phyloP scores from a whole-genome alignment of 768 basidiomycete species.

The Podaxis sp. region DNA sequence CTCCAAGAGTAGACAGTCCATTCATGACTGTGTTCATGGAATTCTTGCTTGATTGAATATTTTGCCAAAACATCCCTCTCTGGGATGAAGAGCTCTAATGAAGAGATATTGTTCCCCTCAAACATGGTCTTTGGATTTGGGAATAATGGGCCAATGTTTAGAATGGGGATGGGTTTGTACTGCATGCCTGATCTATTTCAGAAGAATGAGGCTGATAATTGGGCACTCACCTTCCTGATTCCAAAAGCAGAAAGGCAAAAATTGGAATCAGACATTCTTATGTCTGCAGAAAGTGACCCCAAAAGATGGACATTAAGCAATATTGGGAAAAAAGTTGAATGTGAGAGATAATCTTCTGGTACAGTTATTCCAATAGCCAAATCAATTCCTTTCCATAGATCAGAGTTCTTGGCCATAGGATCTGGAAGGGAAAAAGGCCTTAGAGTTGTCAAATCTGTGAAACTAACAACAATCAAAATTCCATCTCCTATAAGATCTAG shows the following conservation, averaged over 20 bases:
- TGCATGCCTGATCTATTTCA: neutral
- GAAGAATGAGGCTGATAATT: neutral
- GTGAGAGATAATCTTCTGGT: neutral
- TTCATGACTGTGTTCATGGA: neutral
- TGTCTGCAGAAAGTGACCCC: neutral
- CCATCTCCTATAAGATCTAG: neutral
- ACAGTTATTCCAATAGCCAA: neutral
- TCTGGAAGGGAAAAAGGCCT: neutral
- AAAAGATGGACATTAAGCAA: neutral
- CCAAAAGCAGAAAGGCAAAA: neutral
- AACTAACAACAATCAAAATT: neutral
- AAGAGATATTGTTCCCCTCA: neutral
- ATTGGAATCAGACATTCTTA: neutral
- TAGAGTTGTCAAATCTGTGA: neutral
- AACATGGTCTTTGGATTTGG: neutral
- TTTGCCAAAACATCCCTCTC: neutral
- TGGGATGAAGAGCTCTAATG: neutral
- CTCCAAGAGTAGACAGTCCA: neutral
- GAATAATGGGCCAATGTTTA: neutral
- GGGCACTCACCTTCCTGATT: neutral
- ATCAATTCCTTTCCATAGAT: neutral
- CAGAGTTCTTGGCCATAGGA: neutral
- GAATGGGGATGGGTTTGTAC: neutral
- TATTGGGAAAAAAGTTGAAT: neutral
- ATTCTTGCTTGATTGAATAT: neutral